phyloP scores from a whole-genome alignment of 2,329 filamentous ascomycete species.

The Aurifilum marmelostoma region DNA sequence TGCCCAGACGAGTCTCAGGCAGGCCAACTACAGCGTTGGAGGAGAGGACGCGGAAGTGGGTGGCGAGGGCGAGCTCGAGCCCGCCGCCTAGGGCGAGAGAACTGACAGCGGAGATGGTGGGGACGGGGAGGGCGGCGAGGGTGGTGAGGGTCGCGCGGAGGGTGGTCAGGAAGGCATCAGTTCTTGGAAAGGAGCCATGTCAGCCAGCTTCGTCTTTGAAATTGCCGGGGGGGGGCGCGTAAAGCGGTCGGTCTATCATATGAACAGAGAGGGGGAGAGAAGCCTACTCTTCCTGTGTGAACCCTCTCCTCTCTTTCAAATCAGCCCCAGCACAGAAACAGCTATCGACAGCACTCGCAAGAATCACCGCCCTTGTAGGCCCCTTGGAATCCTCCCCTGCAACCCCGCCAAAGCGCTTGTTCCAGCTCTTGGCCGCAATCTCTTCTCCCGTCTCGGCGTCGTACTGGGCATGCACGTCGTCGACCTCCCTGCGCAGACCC shows the following conservation, averaged over 20 bases:
- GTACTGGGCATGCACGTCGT: slow-evolving; percentile 69
- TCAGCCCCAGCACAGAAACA: slow-evolving; percentile 96
- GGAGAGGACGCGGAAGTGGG: slow-evolving; percentile 84
- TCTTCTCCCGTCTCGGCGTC: slow-evolving; percentile 56
- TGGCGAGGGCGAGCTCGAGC: slow-evolving; percentile 87
- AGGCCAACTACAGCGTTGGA: slow-evolving; percentile 79
- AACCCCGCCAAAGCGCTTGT: slow-evolving; percentile 48
- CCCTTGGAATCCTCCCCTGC: slow-evolving; percentile 51
- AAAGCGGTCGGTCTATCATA: too few species aligned
- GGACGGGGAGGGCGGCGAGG: slow-evolving; percentile 77
- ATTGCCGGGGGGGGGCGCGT: too few species aligned
- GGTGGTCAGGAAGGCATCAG: slow-evolving; percentile 73
- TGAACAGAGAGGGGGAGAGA: too few species aligned
- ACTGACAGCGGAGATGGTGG: slow-evolving; percentile 86
- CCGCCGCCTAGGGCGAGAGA: slow-evolving; percentile 90
- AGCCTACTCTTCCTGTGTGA: slow-evolving; percentile 77
- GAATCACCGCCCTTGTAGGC: slow-evolving; percentile 76
- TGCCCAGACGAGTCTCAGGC: slow-evolving; percentile 89
- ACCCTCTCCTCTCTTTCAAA: slow-evolving; percentile 81
- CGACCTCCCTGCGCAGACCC: slow-evolving; percentile 72
- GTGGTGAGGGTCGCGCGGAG: slow-evolving; percentile 76
- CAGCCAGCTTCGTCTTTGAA: not conserved
- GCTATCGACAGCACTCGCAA: slow-evolving; percentile 82
- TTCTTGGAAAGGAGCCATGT: slow-evolving; percentile 55
- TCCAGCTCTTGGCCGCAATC: slow-evolving; percentile 41